Base-by-base conservation (phyloP, 2,329 filamentous ascomycete species). In the Trichophyton simii region DNA sequence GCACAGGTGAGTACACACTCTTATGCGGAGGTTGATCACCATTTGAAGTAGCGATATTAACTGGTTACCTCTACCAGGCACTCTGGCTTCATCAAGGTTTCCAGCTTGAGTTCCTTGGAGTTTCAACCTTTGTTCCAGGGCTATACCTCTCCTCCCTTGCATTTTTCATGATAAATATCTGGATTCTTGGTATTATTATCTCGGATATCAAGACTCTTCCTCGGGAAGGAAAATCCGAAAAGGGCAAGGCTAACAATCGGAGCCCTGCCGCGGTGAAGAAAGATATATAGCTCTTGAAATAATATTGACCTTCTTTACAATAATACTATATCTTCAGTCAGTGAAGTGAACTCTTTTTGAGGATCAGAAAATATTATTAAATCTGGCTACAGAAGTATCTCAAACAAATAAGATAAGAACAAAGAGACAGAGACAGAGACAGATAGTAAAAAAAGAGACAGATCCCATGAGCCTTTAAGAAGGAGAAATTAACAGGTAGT, bases 151-250 rank as follows among this genome's bases (percentile, higher is more conserved):
- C 89, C 0, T 87, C 88, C 0, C 72, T 95, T 13, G 76, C 76
- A 0, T 97, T 99, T 76, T 97, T 96, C 71, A 72, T 84, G 1
- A 82, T 91, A 15, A 97, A 99, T 72, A 86, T 85, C 67, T 95
- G 89, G 85, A 89, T 97, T 60, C 72, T 99, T 44, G 88, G 89
- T 0, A 78, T 95, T 55, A 85, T 97, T 50, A 81, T 96, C 5
- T 71, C 72, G 1, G 94, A 97, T 72, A 79, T 80, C 25, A 74
- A 73, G 3, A 4, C 5, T 1, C 62, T 62, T 42, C 6, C 54
- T 7, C 54, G 13, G 36, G 42, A 22, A 55, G 50, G 11, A 46
- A 57, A 9, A 31, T n/a, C n/a, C 20, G 36, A 52, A 55, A 2
- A 36, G 7, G n/a, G 54, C 18, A 46, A 52, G 20, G 34, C 15